phyloP scores from a whole-genome alignment of 768 basidiomycete genomes.

The Boletus insuetus region DNA sequence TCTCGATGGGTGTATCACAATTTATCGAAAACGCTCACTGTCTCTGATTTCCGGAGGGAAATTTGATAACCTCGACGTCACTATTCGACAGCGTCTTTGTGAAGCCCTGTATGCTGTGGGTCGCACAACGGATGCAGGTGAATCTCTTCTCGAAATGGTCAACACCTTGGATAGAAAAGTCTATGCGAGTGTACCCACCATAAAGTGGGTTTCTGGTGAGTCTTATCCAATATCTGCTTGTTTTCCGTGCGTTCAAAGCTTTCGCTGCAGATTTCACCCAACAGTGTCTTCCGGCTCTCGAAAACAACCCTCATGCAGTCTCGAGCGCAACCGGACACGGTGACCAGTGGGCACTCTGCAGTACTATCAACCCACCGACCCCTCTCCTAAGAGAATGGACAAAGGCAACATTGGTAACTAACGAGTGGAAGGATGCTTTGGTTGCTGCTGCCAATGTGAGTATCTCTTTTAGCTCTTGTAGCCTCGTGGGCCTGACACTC shows the following conservation, averaged over 20 bases:
- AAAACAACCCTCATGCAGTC: not conserved
- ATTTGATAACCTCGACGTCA: no score
- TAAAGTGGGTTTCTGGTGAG: not conserved
- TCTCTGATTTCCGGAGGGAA: no score
- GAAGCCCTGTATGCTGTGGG: not conserved
- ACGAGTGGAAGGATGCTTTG: not conserved
- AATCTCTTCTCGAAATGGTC: no score
- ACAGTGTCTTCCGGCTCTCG: not conserved
- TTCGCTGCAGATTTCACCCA: not conserved
- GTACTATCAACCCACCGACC: not conserved
- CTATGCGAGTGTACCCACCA: no score
- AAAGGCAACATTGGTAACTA: no score
- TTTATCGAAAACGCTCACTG: no score
- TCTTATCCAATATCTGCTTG: not conserved
- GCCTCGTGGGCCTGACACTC: no score
- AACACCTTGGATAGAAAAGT: no score
- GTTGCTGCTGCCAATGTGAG: not conserved
- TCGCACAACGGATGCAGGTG: not conserved
- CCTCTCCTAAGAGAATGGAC: not conserved
- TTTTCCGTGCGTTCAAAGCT: not conserved
- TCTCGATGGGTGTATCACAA: no score
- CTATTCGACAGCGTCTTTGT: not conserved
- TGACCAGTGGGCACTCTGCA: not conserved
- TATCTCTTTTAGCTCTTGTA: no score
- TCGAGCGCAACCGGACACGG: not conserved